A percentile compares a stretch with the other conserved stretches of the same genome.
phyloP scores from a whole-genome alignment of 176 grass and related monocot genomes.

The Elymus sibiricus region DNA sequence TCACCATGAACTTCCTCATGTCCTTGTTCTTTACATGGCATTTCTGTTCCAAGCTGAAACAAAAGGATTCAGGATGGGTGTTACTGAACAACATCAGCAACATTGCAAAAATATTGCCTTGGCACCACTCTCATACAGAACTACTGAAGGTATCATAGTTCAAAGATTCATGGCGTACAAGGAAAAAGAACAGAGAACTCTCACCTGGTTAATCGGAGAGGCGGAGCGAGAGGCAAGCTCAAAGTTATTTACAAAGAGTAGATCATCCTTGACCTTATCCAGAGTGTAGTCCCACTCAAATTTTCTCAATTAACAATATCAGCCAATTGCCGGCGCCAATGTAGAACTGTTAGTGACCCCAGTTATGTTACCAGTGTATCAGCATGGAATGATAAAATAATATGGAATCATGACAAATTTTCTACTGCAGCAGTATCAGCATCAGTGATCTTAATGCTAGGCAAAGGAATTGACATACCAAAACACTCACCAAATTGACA shows the following conservation, averaged over 20 bases:
- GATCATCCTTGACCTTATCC: no score
- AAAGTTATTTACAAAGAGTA: no score
- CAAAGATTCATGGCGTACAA: constrained; percentile 30
- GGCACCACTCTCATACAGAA: not conserved
- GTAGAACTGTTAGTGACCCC: not conserved
- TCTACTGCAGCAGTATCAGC: not conserved
- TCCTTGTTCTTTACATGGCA: not conserved
- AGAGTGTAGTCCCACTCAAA: no score
- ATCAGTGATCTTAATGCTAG: not conserved
- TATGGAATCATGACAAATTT: not conserved
- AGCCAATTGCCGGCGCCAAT: not conserved
- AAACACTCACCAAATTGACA: not conserved
- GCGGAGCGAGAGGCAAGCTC: no score
- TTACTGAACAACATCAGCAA: not conserved
- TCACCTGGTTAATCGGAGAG: no score
- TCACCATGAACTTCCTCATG: not conserved
- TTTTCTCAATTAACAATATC: no score
- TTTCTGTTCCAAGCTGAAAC: not conserved
- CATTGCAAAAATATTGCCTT: not conserved
- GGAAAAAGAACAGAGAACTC: not conserved
- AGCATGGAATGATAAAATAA: not conserved
- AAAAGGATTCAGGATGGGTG: not conserved
- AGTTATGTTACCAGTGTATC: not conserved
- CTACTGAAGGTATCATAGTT: not conserved
- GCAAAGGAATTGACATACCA: not conserved